These are phyloP conservation scores for Wilhelminamyces savonicus DNA, from an alignment of 805 yeast species.

Conservation along the genomic window DNA sequence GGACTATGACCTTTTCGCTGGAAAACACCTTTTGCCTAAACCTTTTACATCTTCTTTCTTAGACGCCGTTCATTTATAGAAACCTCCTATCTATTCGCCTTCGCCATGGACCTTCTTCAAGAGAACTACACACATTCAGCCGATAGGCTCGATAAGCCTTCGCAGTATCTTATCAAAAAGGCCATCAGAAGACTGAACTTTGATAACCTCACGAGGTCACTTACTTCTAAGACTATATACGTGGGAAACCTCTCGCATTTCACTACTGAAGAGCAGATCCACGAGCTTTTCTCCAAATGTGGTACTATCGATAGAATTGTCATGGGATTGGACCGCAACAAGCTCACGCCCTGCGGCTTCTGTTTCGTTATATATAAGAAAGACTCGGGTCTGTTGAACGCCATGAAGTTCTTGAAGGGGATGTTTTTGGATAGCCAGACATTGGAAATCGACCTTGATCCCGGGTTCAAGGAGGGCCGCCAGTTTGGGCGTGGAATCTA, in stretches of 20 bases:
- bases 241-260: slow-evolving; percentile 87
- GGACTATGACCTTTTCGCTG: too few species aligned
- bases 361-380: slow-evolving; percentile 79
- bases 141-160: slow-evolving; percentile 65
- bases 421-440: slow-evolving; percentile 80
- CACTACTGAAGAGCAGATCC: slow-evolving; percentile 92
- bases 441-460: slow-evolving; percentile 86
- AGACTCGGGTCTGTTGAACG: slow-evolving; percentile 68
- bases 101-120: slow-evolving; percentile 32
- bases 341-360: slow-evolving; percentile 93
- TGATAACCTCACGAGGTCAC: slow-evolving; percentile 59
- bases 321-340: slow-evolving; percentile 91
- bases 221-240: slow-evolving; percentile 70
- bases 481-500: slow-evolving; percentile 90
- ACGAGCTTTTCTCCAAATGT: slow-evolving; percentile 77
- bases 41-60: too few species aligned
- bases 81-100: too few species aligned
- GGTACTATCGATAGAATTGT: slow-evolving; percentile 76
- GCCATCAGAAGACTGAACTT: slow-evolving; percentile 50
- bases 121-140: slow-evolving; percentile 57
- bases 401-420: slow-evolving; percentile 75
- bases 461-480: slow-evolving; percentile 92
- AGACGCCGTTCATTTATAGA: too few species aligned
- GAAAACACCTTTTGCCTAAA: too few species aligned
- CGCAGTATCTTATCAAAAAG: slow-evolving; percentile 58